Percentiles rank a stretch among this genome's conserved stretches.
These are phyloP conservation scores for Solanum habrochaites DNA, from an alignment of 257 asterid species.

Conservation along the genomic window DNA sequence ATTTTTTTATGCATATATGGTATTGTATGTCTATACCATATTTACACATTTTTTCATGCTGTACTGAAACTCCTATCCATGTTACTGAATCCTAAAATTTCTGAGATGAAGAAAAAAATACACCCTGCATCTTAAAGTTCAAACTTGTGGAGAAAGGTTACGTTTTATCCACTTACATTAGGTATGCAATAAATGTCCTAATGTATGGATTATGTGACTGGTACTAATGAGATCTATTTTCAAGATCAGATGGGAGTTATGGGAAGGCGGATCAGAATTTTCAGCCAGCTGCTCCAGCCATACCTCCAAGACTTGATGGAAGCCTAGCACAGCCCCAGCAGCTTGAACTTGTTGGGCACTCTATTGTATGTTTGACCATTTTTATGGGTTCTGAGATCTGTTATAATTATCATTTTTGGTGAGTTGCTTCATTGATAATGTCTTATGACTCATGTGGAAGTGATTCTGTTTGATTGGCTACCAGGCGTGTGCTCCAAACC, in stretches of 20 bases:
- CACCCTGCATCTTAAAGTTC: neutral
- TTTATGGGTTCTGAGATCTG: neutral
- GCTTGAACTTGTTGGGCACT: constrained; percentile 59
- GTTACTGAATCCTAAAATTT: neutral
- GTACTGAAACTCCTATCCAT: neutral
- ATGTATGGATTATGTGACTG: neutral
- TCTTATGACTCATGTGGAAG: neutral
- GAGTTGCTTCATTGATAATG: neutral
- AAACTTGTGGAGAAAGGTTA: neutral
- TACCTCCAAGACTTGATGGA: constrained; percentile 36
- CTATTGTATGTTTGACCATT: constrained; percentile 25
- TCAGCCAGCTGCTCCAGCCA: constrained; percentile 29
- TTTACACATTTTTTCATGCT: neutral
- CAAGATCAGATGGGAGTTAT: constrained; percentile 34
- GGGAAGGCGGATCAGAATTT: constrained; percentile 18
- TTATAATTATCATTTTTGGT: neutral
- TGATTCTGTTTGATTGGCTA: neutral
- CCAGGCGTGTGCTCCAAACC: constrained; percentile 57
- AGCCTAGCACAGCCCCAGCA: constrained; percentile 43
- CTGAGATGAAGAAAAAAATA: neutral
- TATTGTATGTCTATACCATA: neutral
- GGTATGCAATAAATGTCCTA: neutral
- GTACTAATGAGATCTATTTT: constrained; percentile 8
- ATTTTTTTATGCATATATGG: neutral
- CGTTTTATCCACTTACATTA: neutral